These are phyloP conservation scores for Flaveria sonorensis DNA, from an alignment of 129 eudicot genomes.

Conservation along the genomic window DNA sequence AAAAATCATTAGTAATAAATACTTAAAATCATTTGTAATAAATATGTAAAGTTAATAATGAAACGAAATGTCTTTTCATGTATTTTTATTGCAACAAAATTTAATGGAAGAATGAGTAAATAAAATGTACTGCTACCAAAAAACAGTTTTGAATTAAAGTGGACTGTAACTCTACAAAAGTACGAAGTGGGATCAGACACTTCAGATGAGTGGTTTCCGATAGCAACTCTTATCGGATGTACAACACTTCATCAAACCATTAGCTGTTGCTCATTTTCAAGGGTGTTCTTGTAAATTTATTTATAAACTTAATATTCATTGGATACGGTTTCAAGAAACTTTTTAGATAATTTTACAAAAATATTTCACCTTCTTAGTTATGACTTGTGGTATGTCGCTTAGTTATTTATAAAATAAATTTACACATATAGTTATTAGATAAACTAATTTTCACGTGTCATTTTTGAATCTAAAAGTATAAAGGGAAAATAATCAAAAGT, in stretches of 20 bases:
- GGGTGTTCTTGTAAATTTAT: slow-evolving; percentile 7
- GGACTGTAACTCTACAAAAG: slow-evolving; percentile 24
- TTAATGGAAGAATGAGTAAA: background rate
- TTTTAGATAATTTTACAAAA: background rate
- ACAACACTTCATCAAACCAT: background rate
- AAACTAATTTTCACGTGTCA: too few relatives aligned
- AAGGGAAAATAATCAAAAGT: too few relatives aligned
- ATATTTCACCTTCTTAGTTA: too few relatives aligned
- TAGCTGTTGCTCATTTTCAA: background rate
- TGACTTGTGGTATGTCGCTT: too few relatives aligned
- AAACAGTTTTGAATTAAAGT: slow-evolving; percentile 30
- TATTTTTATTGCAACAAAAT: background rate
- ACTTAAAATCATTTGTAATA: slow-evolving; percentile 13
- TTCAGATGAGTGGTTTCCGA: slow-evolving; percentile 21
- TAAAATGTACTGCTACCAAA: slow-evolving; percentile 7
- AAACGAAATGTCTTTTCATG: background rate
- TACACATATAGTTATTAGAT: too few relatives aligned
- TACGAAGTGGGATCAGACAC: slow-evolving; percentile 29
- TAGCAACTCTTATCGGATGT: slow-evolving; percentile 12
- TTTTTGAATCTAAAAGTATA: too few relatives aligned
- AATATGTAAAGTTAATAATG: background rate
- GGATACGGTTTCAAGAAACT: background rate
- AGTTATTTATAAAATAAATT: too few relatives aligned
- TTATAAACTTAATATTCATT: background rate
- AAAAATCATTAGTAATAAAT: too few relatives aligned